Percentiles rank a stretch among this genome's conserved stretches.
Conservation (phyloP, 805 yeast genomes). For the Candida sphagnicola region DNA sequence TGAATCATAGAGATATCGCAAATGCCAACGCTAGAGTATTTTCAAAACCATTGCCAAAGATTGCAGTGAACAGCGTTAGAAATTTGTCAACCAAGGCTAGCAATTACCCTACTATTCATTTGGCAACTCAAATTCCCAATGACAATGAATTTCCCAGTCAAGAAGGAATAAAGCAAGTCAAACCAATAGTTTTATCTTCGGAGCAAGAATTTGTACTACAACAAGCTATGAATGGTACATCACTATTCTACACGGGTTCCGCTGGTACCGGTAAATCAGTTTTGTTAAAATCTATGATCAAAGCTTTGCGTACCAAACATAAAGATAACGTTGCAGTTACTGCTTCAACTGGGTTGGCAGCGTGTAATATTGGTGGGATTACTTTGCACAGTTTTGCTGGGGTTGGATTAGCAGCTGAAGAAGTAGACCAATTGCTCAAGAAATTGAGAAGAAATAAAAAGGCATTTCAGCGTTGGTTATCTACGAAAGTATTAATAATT, state of each 20-base stretch:
- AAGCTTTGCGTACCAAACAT: conserved; percentile 43
- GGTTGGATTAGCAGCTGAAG: conserved; percentile 66
- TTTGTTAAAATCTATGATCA: conserved; percentile 62
- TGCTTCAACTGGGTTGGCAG: conserved; percentile 83
- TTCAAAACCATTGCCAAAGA: background rate
- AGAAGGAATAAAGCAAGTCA: conserved; percentile 21
- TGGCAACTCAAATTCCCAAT: conserved; percentile 10
- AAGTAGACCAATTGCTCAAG: conserved; percentile 40
- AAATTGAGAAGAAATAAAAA: conserved; percentile 52
- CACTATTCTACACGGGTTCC: conserved; percentile 90
- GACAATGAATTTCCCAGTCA: background rate
- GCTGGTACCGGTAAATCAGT: conserved; percentile 99
- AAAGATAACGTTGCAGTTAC: conserved; percentile 64
- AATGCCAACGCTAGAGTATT: background rate
- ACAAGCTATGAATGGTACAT: conserved; percentile 59
- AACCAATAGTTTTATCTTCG: conserved; percentile 34
- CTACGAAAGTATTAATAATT: conserved; percentile 55
- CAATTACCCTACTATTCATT: conserved; percentile 6
- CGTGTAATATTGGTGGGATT: conserved; percentile 75
- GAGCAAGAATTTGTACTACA: conserved; percentile 68
- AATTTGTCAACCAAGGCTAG: background rate
- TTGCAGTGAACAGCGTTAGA: background rate
- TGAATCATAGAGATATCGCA: background rate
- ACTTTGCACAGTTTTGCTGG: conserved; percentile 78
- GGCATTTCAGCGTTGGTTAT: conserved; percentile 51